These are phyloP conservation scores for Phytophthora litchii DNA, from an alignment of 352 stramenopile genomes.

Conservation along the genomic window DNA sequence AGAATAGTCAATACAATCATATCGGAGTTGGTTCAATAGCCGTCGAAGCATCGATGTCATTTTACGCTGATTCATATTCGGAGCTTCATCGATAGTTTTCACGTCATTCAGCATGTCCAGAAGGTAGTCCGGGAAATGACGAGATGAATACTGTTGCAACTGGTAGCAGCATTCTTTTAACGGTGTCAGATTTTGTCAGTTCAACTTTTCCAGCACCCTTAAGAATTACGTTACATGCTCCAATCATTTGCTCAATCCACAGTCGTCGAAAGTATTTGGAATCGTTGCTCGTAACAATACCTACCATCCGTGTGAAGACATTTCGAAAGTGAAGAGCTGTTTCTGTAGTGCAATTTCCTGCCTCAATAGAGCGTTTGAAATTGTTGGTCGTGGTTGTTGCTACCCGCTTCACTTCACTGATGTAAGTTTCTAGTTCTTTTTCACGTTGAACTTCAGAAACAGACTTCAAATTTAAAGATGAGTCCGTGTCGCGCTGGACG, in stretches of 20 bases:
- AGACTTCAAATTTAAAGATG: not conserved
- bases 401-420: not conserved
- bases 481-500: not conserved
- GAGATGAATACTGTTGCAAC: slow-evolving; percentile 3
- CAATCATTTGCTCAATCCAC: slow-evolving; percentile 10
- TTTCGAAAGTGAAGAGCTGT: not conserved
- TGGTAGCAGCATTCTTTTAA: slow-evolving; percentile 1
- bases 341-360: slow-evolving; percentile 9
- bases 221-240: slow-evolving; percentile 3
- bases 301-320: not conserved
- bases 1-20: slow-evolving; percentile 8
- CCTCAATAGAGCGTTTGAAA: not conserved
- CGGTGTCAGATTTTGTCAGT: not conserved
- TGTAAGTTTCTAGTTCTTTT: not conserved
- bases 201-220: not conserved
- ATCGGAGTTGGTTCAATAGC: slow-evolving; percentile 1
- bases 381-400: not conserved
- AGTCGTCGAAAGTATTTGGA: slow-evolving; percentile 4
- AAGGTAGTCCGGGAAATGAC: slow-evolving; percentile 6
- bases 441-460: not conserved
- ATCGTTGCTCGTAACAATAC: not conserved
- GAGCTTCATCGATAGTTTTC: not conserved
- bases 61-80: not conserved
- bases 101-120: slow-evolving; percentile 8
- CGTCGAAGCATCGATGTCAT: not conserved